Evolutionary conservation across 2,329 filamentous ascomycete species (phyloP), one percentile per base, ranked within the genome.

Genomic region (Sphaerostilbella broomeana): DNA sequence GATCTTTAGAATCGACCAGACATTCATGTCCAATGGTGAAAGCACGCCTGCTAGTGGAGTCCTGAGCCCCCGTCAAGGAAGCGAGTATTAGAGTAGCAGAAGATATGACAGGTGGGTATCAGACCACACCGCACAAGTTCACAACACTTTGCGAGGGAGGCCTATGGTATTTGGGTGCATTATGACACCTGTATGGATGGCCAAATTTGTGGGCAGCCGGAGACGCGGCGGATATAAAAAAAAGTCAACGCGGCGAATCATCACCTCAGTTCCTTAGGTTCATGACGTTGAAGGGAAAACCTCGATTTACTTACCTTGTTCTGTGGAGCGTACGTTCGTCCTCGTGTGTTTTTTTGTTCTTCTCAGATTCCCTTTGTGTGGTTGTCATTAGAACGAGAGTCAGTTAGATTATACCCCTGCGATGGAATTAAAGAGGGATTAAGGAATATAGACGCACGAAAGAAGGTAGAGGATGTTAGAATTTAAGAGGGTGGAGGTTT

Each of bases 1-100:
- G 92, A 95, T 98, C 51, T 76, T 94, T 61, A 83, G 84, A 55
- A 87, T 98, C 51, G 92, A 98, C 62, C 84, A 95, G 68, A 86
- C 82, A 36, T 78, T 74, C 50, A 61, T 73, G 52, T 68, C 71
- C 24, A 68, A 62, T 9, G 67, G 61, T 39, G 65, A 65, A 29
- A 72, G 68, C 45, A 48, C 53, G 19, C 49, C 56, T 7, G 59
- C 55, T 32, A 65, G 62, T 42, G 62, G 62, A 11, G 47, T 63
- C 38, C 53, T 54, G 38, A 65, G 61, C 33, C 62, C 62, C 2
- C 52, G 45, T 18, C 53, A 50, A 6, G 54, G 54, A 27, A 61
- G 57, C 46, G 56, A 61, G 38, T 57, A 53, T 35, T 59, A 50
- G 38, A 32, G 29, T 21, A 25, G 34, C 38, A 29, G 35, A 35